Base-by-base conservation (phyloP, 306 rosid species). In the Sechiopsis laciniata region DNA sequence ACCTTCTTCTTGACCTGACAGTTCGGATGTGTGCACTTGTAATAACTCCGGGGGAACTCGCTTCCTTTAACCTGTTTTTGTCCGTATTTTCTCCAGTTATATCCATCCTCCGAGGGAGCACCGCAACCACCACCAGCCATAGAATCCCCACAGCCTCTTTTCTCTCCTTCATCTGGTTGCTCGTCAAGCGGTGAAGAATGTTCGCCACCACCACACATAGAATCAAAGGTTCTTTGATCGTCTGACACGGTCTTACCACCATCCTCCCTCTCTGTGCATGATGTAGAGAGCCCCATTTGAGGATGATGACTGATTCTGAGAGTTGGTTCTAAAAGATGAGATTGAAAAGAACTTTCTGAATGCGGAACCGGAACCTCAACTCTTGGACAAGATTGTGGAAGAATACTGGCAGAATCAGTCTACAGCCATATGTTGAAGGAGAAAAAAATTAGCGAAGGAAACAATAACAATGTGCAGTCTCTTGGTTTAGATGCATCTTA, bases 41-140 rank as follows among this genome's bases (percentile, higher is more conserved):
- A 37, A 37, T 37, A 37, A 37, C 45, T 37, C 7, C 45, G 87
- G 0, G 98, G 98, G 74, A 80, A 93, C 84, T 93, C 98, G 5
- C 98, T 93, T 11, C 98, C 98, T 79, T 93, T 93, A 15, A 93
- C 98, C 73, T 90, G 98, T 85, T 93, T 93, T 67, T 93, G 98
- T 55, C 98, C 96, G 32, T 92, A 92, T 77, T 92, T 92, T 80
- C 98, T 90, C 98, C 98, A 92, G 73, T 90, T 92, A 77, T 88
- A 92, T 61, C 93, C 96, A 76, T 92, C 98, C 53, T 93, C 96
- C 7, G 97, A 86, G 17, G 84, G 84, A 46, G 96, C 79, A 50
- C 88, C 83, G 29, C 91, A 91, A 87, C 67, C 81, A 75, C 88
- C 85, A 53, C 87, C 81, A 69, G 76, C 84, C 73, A 82, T 3